A percentile compares a stretch with the other conserved stretches of the same genome.
Evolutionary conservation across 345 rosid species (phyloP).

Genomic region (Bruguiera parviflora): DNA sequence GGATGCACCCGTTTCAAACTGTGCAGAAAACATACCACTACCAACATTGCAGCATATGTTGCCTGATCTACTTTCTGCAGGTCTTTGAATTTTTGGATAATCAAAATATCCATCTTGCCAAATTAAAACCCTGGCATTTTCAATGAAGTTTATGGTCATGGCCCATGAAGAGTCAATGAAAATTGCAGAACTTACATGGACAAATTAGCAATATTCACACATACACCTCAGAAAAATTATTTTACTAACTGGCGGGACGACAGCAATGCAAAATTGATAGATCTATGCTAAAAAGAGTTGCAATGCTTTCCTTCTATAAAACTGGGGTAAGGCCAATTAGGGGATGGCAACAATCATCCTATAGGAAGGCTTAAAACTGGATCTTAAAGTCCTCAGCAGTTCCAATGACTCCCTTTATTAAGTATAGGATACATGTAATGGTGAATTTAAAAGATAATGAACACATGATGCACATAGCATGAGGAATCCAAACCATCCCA

Average conservation of each 20-base stretch:
- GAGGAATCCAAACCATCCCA: no score
- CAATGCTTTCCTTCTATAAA: no score
- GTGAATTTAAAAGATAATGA: no score
- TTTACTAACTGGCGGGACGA: neutral
- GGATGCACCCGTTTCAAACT: slow-evolving; percentile 12
- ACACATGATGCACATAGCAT: no score
- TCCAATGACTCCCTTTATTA: no score
- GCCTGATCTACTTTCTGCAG: slow-evolving; percentile 7
- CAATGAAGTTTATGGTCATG: neutral
- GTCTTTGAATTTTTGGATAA: slow-evolving; percentile 33
- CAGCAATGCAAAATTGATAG: neutral
- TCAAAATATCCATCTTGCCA: slow-evolving; percentile 60
- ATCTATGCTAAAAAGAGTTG: neutral
- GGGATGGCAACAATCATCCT: neutral
- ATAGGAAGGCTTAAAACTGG: neutral
- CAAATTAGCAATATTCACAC: neutral
- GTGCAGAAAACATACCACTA: slow-evolving; percentile 21
- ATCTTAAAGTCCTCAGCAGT: neutral
- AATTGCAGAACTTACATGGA: neutral
- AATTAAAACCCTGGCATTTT: slow-evolving; percentile 41
- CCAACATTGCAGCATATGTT: slow-evolving; percentile 16
- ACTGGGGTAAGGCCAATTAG: neutral
- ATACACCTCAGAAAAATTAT: no score
- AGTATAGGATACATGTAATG: no score
- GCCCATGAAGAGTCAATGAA: neutral